Evolutionary conservation across 2,329 filamentous ascomycete genomes (phyloP), one percentile per base, ranked within the genome.

Genomic region (Nigrospora osmanthi): DNA sequence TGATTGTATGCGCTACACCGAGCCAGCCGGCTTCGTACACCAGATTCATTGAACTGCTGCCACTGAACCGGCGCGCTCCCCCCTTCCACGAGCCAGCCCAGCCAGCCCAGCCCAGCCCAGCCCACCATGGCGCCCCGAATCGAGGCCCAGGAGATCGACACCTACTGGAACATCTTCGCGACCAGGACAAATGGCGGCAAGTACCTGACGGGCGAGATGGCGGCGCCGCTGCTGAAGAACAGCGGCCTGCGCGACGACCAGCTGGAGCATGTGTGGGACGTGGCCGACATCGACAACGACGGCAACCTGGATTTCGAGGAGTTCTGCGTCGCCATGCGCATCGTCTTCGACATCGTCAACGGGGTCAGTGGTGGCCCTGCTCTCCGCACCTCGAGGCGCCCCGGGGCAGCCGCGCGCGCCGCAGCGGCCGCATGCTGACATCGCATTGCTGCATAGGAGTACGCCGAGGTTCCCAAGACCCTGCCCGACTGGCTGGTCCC

Each of bases 251-350:
- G 75, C 45, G 78, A 81, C 58, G 75, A 77, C 59, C 91, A 98
- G 70, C 83, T 98, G n/a, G 93, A 97, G 70, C 80, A 83, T 57
- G 88, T 98, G 51, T 98, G 93, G 93, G 93, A 98, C 61, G 76
- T 98, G 51, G 89, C 93, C 47, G 93, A 98, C 64, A 89, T 98
- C 49, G 93, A 98, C 68, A 90, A 90, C 57, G 93, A 98, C 71
- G 93, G 93, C 51, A 94, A 94, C 67, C 75, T 98, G 44, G 93
- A 98, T 69, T 98, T 98, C 71, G 93, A 98, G 70, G 93, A 98
- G 74, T 98, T 98, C 66, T 98, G 93, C 66, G 93, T 98, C 47
- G 93, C 90, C 35, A 98, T 98, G 93, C 81, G 93, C 60, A 73
- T 98, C 59, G 96, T 97, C 58, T 98, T 97, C 66, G 93, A 98